Base-by-base conservation (phyloP, 2,329 filamentous ascomycete genomes). In the Emergomyces orientalis region DNA sequence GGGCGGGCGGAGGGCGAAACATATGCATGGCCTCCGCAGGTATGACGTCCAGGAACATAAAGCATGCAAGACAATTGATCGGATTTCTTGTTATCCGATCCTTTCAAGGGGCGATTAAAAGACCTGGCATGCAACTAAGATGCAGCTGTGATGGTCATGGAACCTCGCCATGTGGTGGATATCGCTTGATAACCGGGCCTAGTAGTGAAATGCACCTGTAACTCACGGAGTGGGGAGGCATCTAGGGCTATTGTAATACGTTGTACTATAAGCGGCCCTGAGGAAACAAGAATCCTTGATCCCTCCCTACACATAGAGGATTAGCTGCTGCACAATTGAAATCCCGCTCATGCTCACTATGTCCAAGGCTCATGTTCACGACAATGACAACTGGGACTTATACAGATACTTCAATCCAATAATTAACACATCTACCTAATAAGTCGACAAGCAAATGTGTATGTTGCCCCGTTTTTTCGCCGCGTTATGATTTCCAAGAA, bases 1-100 rank as follows among this genome's bases (percentile, higher is more conserved):
- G 17, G 8, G 56, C 17, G 14, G 17, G 39, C 22, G 19, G 37
- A 43, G n/a, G 41, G 56, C 17, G 22, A 41, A 43, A 43, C 13
- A 43, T 30, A 43, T 45, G 39, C 17, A 43, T 8, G 27, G 14
- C 37, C 30, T 45, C 56, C 56, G 30, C 39, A 59, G n/a, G 41
- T 59, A 59, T 59, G 56, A 59, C 56, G 39, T 59, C 56, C 56
- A 57, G 55, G 56, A 59, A 30, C 39, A 17, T 3, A 22, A 59
- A 45, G 25, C 17, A 43, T 30, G 56, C 25, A 47, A 13, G 27
- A 14, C 25, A 59, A 45, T 19, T 30, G 25, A 19, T 34, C 17
- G 32, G 27, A 59, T 9, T 34, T 45, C 56, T 11, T 32, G 56
- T n/a, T 34, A 47, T 59, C n/a, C n/a, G 56, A 19, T 25, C 17